A percentile compares a stretch with the other conserved stretches of the same genome.
phyloP scores from a whole-genome alignment of 169 alveolate genomes.

The Eimeria maxima region DNA sequence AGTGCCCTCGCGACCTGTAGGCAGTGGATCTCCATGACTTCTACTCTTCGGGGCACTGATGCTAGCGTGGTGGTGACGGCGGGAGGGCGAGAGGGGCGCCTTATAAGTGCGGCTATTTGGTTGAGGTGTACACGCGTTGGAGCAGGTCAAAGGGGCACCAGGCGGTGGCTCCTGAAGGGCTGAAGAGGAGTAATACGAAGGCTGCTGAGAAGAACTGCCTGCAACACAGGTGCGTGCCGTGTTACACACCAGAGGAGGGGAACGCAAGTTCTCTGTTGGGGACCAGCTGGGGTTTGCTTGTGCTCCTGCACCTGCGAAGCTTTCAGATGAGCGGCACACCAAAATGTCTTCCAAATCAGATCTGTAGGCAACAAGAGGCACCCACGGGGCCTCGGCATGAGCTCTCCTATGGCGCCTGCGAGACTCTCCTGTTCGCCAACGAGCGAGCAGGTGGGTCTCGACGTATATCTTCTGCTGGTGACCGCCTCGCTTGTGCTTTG shows the following conservation, averaged over 20 bases:
- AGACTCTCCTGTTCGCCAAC: slow-evolving; percentile 6
- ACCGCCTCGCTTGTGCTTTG: neutral
- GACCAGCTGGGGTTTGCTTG: neutral
- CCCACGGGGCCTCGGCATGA: neutral
- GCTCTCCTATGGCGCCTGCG: neutral
- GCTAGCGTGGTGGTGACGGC: neutral
- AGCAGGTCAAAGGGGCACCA: neutral
- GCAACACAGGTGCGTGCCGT: neutral
- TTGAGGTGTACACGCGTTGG: neutral
- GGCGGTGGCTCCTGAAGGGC: neutral
- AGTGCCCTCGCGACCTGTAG: neutral
- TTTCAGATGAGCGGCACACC: neutral
- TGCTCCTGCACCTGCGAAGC: neutral
- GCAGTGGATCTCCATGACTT: neutral
- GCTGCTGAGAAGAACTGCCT: neutral
- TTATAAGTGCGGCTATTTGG: neutral
- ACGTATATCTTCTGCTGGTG: neutral
- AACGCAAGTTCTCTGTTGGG: neutral
- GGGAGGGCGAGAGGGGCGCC: neutral
- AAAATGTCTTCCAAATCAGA: neutral
- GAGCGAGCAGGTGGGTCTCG: slow-evolving; percentile 20
- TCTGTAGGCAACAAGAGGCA: slow-evolving; percentile 40
- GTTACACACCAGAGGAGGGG: neutral
- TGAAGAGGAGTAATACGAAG: neutral
- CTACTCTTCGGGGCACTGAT: neutral